Evolutionary conservation across 2,329 filamentous ascomycete genomes (phyloP).

Genomic region (Chaetomiaceae sp.): DNA sequence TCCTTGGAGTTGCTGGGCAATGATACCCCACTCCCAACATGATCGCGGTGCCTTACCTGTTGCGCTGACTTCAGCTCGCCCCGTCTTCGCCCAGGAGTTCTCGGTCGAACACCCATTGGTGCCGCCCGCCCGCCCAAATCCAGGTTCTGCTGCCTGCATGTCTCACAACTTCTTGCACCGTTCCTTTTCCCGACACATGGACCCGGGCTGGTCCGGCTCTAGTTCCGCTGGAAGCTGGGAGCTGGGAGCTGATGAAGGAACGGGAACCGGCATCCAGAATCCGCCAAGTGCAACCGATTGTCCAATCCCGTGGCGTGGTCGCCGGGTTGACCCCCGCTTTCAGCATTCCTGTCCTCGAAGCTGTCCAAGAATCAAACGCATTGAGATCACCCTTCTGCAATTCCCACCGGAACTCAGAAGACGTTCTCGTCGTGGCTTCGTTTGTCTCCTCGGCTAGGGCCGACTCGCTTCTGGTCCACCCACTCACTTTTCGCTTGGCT

Average conservation of each 20-base stretch:
- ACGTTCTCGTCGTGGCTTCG: no score
- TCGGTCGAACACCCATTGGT: background rate
- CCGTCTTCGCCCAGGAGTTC: background rate
- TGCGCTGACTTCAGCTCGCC: background rate
- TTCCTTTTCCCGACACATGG: slow-evolving; percentile 3
- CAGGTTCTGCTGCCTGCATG: slow-evolving; percentile 8
- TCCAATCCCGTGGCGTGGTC: slow-evolving; percentile 1
- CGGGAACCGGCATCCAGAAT: slow-evolving; percentile 9
- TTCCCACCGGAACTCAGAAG: no score
- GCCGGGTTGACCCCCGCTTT: no score
- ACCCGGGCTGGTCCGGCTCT: slow-evolving; percentile 5
- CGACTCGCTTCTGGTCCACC: no score
- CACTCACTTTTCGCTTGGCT: no score
- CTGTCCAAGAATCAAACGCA: no score
- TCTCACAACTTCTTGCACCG: slow-evolving; percentile 1
- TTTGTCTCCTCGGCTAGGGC: no score
- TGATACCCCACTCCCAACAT: no score
- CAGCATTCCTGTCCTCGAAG: no score
- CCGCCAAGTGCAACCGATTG: slow-evolving; percentile 5
- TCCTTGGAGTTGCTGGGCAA: no score
- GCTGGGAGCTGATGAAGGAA: background rate
- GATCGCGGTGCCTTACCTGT: background rate
- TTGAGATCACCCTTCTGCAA: no score
- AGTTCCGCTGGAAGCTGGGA: slow-evolving; percentile 1
- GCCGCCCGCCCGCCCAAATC: background rate